phyloP scores from a whole-genome alignment of 495 filamentous ascomycete species.

The Aspergillus sparsus region DNA sequence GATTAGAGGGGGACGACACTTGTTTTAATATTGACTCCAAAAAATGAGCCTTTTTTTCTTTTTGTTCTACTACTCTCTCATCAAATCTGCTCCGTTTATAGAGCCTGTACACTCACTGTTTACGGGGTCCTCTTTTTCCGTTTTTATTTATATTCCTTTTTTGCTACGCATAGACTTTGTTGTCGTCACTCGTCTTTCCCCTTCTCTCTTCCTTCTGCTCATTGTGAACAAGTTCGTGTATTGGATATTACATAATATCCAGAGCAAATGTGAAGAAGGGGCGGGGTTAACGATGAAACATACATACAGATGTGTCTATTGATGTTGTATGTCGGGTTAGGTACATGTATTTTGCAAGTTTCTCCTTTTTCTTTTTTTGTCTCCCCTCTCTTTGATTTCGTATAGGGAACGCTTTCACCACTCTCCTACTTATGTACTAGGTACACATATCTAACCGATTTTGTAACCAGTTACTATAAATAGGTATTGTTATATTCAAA shows the following conservation, averaged over 20 bases:
- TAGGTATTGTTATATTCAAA: no score
- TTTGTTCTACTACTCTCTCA: constrained; percentile 30
- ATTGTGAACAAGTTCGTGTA: no score
- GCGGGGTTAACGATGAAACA: not conserved
- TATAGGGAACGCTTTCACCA: not conserved
- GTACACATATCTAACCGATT: not conserved
- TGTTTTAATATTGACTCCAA: constrained; percentile 52
- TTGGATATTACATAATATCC: no score
- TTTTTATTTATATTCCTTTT: constrained; percentile 4
- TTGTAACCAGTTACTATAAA: not conserved
- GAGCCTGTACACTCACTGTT: constrained; percentile 25
- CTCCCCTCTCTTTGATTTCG: constrained; percentile 7
- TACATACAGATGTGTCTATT: constrained; percentile 16
- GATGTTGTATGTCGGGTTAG: constrained; percentile 12
- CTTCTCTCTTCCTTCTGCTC: not conserved
- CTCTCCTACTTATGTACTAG: not conserved
- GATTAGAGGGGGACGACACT: constrained; percentile 44
- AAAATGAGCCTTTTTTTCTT: constrained; percentile 41
- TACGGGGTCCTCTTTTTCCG: constrained; percentile 21
- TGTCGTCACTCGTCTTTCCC: constrained; percentile 17
- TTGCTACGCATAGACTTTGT: constrained; percentile 24
- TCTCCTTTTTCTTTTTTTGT: constrained; percentile 17
- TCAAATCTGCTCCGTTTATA: constrained; percentile 27
- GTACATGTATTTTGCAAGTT: constrained; percentile 19
- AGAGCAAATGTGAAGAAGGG: no score